A percentile compares a stretch with the other conserved stretches of the same genome.
Conservation (phyloP, 2,329 filamentous ascomycete species). For the Emmonsiellopsis sp. region DNA sequence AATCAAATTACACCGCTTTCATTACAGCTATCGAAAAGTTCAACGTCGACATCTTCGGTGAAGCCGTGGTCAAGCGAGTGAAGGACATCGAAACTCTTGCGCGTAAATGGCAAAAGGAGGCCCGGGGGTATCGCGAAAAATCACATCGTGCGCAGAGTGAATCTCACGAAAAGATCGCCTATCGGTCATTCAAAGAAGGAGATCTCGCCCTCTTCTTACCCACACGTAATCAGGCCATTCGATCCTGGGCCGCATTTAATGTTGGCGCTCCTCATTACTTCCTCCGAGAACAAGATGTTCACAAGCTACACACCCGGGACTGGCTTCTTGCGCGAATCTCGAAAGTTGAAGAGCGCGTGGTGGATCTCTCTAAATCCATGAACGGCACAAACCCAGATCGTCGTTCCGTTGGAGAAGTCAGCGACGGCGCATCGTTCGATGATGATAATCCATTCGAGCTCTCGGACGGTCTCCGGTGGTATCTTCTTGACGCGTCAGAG, state of each 20-base stretch:
- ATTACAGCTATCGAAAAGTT: conserved; percentile 66
- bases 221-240: conserved; percentile 85
- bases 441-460: conserved; percentile 97
- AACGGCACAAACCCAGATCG: conserved; percentile 46
- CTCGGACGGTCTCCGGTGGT: conserved; percentile 91
- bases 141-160: conserved; percentile 73
- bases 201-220: conserved; percentile 91
- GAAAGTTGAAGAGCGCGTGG: conserved; percentile 83
- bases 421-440: conserved; percentile 54
- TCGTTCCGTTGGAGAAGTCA: conserved; percentile 39
- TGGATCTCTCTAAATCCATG: conserved; percentile 78
- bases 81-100: conserved; percentile 91
- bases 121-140: conserved; percentile 77
- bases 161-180: conserved; percentile 91
- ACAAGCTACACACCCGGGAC: conserved; percentile 74
- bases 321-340: conserved; percentile 95
- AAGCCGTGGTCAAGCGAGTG: conserved; percentile 77
- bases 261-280: conserved; percentile 97
- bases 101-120: conserved; percentile 86
- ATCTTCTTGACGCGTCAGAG: conserved; percentile 84
- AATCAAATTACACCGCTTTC: conserved; percentile 65
- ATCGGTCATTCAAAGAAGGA: conserved; percentile 90
- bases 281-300: conserved; percentile 80
- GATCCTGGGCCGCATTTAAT: conserved; percentile 97
- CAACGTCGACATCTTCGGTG: conserved; percentile 73